These are phyloP conservation scores for Pichia sp. DNA, from an alignment of 1,139 yeast genomes.

Conservation along the genomic window DNA sequence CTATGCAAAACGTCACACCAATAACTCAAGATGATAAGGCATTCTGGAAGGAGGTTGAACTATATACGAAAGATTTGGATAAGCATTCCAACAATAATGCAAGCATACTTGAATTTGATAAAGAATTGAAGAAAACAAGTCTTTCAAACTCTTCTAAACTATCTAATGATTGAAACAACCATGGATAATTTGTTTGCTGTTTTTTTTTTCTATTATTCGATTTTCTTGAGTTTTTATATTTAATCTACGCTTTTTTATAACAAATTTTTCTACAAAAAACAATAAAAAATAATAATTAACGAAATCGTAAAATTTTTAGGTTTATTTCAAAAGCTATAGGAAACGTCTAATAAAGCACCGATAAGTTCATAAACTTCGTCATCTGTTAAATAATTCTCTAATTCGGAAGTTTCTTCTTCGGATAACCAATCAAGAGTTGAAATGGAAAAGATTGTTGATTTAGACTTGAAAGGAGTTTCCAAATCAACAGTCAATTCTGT, in stretches of 20 bases:
- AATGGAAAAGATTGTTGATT: slow-evolving; percentile 1
- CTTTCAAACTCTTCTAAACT: background rate
- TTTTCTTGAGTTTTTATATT: no score
- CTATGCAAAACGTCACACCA: slow-evolving; percentile 7
- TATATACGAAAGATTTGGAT: slow-evolving; percentile 25
- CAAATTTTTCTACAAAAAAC: background rate
- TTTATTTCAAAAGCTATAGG: background rate
- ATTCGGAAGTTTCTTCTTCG: slow-evolving; percentile 5
- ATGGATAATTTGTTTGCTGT: no score
- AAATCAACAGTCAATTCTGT: background rate
- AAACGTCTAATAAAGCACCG: background rate
- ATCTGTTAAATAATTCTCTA: slow-evolving; percentile 3
- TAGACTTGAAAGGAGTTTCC: background rate
- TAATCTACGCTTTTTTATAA: no score
- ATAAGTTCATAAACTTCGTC: slow-evolving; percentile 3
- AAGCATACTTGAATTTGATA: background rate
- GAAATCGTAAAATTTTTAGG: no score
- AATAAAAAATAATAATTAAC: background rate
- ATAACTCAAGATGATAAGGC: slow-evolving; percentile 10
- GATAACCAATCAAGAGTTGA: slow-evolving; percentile 6
- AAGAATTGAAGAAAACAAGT: background rate
- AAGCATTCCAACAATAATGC: slow-evolving; percentile 7
- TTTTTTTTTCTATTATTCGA: no score
- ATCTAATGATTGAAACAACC: background rate
- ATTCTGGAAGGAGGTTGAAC: slow-evolving; percentile 28